Percentiles rank a stretch among this genome's conserved stretches.
phyloP scores from a whole-genome alignment of 2,329 filamentous ascomycete genomes.

The Ophiocordyceps camponoti-floridani region DNA sequence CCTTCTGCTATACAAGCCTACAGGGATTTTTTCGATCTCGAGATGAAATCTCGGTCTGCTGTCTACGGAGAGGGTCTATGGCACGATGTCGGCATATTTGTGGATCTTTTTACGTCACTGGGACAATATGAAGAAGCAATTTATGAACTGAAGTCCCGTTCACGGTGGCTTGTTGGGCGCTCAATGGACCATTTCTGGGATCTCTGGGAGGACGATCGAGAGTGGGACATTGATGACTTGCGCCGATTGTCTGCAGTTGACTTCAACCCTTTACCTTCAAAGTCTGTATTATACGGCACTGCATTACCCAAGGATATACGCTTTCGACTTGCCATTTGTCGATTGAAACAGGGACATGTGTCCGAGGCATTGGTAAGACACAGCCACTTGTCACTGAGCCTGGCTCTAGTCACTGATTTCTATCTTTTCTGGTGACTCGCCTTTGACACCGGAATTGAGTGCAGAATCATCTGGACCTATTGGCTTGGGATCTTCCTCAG shows the following conservation, averaged over 20 bases:
- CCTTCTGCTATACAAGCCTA: constrained; percentile 29
- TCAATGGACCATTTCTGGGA: constrained; percentile 65
- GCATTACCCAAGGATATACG: constrained; percentile 68
- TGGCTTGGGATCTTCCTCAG: constrained; percentile 43
- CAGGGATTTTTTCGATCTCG: constrained; percentile 24
- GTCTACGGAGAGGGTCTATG: constrained; percentile 35
- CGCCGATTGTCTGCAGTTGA: constrained; percentile 45
- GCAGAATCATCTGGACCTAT: constrained; percentile 48
- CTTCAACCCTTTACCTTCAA: constrained; percentile 38
- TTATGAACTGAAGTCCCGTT: constrained; percentile 48
- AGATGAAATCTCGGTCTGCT: constrained; percentile 13
- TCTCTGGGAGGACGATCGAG: constrained; percentile 48
- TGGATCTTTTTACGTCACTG: constrained; percentile 57
- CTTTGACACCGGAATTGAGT: not conserved
- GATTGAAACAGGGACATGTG: constrained; percentile 50
- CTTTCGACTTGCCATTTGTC: constrained; percentile 66
- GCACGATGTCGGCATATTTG: constrained; percentile 73
- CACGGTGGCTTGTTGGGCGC: constrained; percentile 70
- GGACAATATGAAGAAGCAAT: constrained; percentile 49
- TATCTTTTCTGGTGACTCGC: not conserved
- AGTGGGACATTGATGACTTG: constrained; percentile 65
- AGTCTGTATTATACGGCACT: constrained; percentile 45
- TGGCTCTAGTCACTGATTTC: not conserved
- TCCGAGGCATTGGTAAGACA: constrained; percentile 52
- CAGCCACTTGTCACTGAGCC: constrained; percentile 10